Evolutionary conservation across 2,329 filamentous ascomycete genomes (phyloP).

Genomic region (Colletotrichum sp.): DNA sequence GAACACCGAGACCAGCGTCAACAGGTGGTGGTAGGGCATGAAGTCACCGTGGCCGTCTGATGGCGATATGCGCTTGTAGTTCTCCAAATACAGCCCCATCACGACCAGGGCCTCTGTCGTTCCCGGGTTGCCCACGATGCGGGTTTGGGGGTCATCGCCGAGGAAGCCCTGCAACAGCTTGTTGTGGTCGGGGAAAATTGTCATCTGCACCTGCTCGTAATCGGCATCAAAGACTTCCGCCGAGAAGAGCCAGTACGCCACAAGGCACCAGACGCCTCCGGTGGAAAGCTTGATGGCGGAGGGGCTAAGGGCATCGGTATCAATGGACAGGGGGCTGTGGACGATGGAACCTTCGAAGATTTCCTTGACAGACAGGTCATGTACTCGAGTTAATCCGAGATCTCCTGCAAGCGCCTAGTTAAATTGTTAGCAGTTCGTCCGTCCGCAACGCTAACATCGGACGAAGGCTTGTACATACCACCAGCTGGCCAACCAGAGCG

Average conservation of each 20-base stretch:
- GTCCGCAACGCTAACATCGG: neutral
- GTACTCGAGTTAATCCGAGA: constrained; percentile 51
- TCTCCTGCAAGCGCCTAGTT: constrained; percentile 67
- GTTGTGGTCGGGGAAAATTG: constrained; percentile 66
- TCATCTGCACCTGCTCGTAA: constrained; percentile 55
- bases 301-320: constrained; percentile 50
- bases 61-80: constrained; percentile 48
- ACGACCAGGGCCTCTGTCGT: constrained; percentile 64
- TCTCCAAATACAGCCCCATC: constrained; percentile 64
- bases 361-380: constrained; percentile 50
- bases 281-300: constrained; percentile 63
- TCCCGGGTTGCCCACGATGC: constrained; percentile 55
- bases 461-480: constrained; percentile 47
- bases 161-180: constrained; percentile 59
- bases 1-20: constrained; percentile 62
- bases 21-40: constrained; percentile 65
- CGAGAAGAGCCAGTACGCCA: constrained; percentile 68
- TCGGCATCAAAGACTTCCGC: constrained; percentile 64
- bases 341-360: constrained; percentile 45
- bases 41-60: constrained; percentile 44
- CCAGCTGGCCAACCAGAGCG: constrained; percentile 73
- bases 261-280: constrained; percentile 62
- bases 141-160: constrained; percentile 50
- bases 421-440: constrained; percentile 16
- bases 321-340: constrained; percentile 48